Evolutionary conservation across 768 basidiomycete species (phyloP).

Genomic region (Suillus variegatus): DNA sequence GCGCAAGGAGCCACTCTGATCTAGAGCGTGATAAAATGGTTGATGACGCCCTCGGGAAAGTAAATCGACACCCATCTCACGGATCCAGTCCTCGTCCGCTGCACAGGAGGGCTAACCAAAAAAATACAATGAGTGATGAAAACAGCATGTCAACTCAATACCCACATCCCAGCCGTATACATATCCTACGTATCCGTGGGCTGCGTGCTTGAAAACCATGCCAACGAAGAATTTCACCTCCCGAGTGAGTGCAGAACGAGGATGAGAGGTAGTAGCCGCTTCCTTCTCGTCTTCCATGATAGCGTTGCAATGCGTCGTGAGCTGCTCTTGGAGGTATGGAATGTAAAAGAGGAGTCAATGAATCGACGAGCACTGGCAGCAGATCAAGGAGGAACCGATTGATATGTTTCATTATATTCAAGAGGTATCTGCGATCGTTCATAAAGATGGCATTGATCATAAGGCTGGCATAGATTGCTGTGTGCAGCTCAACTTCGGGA

Average conservation of each 20-base stretch:
- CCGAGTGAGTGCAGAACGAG: conserved; percentile 25
- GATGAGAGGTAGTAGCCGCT: conserved; percentile 24
- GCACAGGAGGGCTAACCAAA: conserved; percentile 33
- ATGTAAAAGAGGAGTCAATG: conserved; percentile 36
- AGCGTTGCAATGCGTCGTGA: conserved; percentile 33
- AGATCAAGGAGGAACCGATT: conserved; percentile 44
- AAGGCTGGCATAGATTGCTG: conserved; percentile 38
- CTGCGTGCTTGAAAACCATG: conserved; percentile 45
- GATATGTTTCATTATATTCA: conserved; percentile 34
- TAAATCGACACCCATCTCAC: conserved; percentile 41
- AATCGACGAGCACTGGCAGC: conserved; percentile 40
- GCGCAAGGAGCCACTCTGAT: conserved; percentile 35
- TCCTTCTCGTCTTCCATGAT: conserved; percentile 34
- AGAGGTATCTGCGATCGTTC: conserved; percentile 33
- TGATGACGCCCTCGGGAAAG: conserved; percentile 45
- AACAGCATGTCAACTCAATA: not conserved
- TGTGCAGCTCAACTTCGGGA: conserved; percentile 34
- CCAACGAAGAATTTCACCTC: conserved; percentile 48
- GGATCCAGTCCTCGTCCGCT: conserved; percentile 45
- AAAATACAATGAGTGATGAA: not conserved
- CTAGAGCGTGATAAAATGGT: conserved; percentile 48
- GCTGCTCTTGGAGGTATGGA: conserved; percentile 20
- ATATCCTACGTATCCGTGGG: conserved; percentile 43
- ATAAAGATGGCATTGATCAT: conserved; percentile 40
- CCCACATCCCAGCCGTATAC: conserved; percentile 53